These are phyloP conservation scores for Aquilaria agallochum DNA, from an alignment of 441 rosid species.

Conservation along the genomic window DNA sequence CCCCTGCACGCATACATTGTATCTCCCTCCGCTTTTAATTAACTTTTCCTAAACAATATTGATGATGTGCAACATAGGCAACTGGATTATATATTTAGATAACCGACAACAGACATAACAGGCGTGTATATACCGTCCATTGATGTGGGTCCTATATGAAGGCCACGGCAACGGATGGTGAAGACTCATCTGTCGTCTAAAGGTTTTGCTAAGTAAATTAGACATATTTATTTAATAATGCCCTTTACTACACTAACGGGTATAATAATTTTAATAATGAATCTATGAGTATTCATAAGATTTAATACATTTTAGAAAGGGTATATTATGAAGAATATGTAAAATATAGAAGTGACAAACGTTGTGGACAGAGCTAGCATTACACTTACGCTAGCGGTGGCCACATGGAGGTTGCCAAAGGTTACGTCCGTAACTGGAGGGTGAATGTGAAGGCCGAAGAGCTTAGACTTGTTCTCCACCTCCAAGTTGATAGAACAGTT, in stretches of 20 bases:
- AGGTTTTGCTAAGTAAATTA: not conserved
- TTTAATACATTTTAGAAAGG: too few relatives aligned
- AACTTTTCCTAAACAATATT: too few relatives aligned
- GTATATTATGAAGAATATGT: too few relatives aligned
- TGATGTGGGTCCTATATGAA: not conserved
- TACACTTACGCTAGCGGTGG: conserved; percentile 43
- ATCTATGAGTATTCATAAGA: too few relatives aligned
- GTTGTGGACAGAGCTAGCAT: too few relatives aligned
- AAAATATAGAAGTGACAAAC: too few relatives aligned
- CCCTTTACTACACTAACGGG: too few relatives aligned
- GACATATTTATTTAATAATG: not conserved
- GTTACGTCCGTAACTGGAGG: conserved; percentile 52
- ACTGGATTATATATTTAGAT: not conserved
- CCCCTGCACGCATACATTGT: conserved; percentile 33
- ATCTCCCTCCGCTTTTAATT: not conserved
- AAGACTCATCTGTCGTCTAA: not conserved
- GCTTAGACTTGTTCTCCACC: conserved; percentile 74
- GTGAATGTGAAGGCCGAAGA: conserved; percentile 68
- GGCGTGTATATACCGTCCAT: too few relatives aligned
- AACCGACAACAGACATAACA: too few relatives aligned
- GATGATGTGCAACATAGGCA: not conserved
- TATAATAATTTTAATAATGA: too few relatives aligned
- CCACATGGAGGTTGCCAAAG: conserved; percentile 62
- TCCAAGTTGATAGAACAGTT: conserved; percentile 51
- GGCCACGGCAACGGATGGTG: not conserved